Percentiles rank a stretch among this genome's conserved stretches.
phyloP scores from a whole-genome alignment of 2,329 filamentous ascomycete species.

The Alternaria consortialis region DNA sequence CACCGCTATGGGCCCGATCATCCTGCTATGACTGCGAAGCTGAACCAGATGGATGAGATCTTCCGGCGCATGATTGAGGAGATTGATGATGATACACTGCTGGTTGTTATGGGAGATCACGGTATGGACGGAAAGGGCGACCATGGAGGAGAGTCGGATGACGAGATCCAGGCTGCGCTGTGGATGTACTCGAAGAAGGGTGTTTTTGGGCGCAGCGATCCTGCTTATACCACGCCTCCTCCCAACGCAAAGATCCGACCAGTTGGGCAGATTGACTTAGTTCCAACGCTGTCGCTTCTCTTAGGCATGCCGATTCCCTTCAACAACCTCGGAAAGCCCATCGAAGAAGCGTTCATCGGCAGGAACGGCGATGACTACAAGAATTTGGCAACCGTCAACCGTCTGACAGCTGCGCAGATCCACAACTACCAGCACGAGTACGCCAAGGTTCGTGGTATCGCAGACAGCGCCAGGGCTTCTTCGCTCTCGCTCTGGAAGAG shows the following conservation, averaged over 20 bases:
- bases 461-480: slow-evolving; percentile 66
- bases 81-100: slow-evolving; percentile 84
- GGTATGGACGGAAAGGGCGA: slow-evolving; percentile 98
- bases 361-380: slow-evolving; percentile 73
- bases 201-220: slow-evolving; percentile 79
- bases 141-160: slow-evolving; percentile 96
- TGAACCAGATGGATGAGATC: slow-evolving; percentile 88
- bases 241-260: slow-evolving; percentile 79
- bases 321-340: slow-evolving; percentile 92
- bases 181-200: slow-evolving; percentile 98
- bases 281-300: slow-evolving; percentile 87
- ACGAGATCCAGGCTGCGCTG: slow-evolving; percentile 91
- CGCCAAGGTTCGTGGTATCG: slow-evolving; percentile 73
- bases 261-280: slow-evolving; percentile 89
- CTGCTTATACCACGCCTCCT: slow-evolving; percentile 66
- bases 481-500: slow-evolving; percentile 67
- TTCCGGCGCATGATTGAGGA: slow-evolving; percentile 74
- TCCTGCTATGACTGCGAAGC: slow-evolving; percentile 86
- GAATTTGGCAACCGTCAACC: slow-evolving; percentile 79
- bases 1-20: slow-evolving; percentile 96
- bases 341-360: slow-evolving; percentile 90
- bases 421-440: slow-evolving; percentile 90
- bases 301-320: slow-evolving; percentile 93
- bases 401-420: slow-evolving; percentile 83
- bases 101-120: slow-evolving; percentile 98